Conservation (phyloP, 768 basidiomycete species). For the Megacollybia marginata region DNA sequence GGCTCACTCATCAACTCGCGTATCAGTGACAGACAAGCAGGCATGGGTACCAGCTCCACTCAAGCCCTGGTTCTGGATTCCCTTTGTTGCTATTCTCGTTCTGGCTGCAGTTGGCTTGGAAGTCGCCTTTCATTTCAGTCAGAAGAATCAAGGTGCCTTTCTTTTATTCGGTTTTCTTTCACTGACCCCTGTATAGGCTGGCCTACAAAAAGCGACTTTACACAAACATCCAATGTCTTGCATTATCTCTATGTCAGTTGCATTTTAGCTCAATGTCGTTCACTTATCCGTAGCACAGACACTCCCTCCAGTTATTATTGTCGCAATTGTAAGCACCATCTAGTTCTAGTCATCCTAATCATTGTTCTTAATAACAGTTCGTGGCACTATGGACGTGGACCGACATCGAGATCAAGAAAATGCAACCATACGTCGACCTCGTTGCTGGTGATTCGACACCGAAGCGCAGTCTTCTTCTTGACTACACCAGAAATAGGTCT, state of each 20-base stretch:
- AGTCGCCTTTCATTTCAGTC: slow-evolving; percentile 20
- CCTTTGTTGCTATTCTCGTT: slow-evolving; percentile 17
- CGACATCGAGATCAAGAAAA: slow-evolving; percentile 48
- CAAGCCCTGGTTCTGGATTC: slow-evolving; percentile 19
- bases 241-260: slow-evolving; percentile 48
- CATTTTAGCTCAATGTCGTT: slow-evolving; percentile 1
- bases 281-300: slow-evolving; percentile 26
- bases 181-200: slow-evolving; percentile 28
- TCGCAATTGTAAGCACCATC: slow-evolving; percentile 30
- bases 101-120: slow-evolving; percentile 21
- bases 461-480: slow-evolving; percentile 42
- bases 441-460: slow-evolving; percentile 48
- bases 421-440: slow-evolving; percentile 57
- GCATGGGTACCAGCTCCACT: slow-evolving; percentile 20
- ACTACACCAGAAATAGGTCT: slow-evolving; percentile 48
- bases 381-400: slow-evolving; percentile 51
- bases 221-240: slow-evolving; percentile 26
- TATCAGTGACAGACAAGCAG: not conserved
- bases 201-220: slow-evolving; percentile 26
- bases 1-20: not conserved
- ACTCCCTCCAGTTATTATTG: slow-evolving; percentile 42
- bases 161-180: not conserved
- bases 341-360: slow-evolving; percentile 1
- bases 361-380: slow-evolving; percentile 18
- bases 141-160: slow-evolving; percentile 17